Evolutionary conservation across 345 rosid species (phyloP), one percentile per base, ranked within the genome.

Genomic region (Mercurialis annua): DNA sequence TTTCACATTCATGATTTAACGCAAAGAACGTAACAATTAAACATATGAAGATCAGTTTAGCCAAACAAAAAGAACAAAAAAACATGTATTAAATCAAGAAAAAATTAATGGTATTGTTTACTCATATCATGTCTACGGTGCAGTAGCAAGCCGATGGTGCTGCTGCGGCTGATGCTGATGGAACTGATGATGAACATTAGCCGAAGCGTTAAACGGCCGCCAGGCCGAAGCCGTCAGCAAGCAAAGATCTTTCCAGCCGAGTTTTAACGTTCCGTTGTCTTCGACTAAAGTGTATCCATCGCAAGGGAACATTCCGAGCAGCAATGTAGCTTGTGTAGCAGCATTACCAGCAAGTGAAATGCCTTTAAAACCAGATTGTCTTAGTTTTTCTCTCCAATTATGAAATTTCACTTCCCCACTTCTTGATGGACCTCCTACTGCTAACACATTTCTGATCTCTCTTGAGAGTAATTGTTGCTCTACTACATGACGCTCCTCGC

Each of bases 221-320:
- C 99, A 94, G 15, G 99, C 99, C 4, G 99, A 94, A 48, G 99
- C 99, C 59, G 99, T 94, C 10, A 94, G 93, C 81, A 94, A 84
- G 58, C 97, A 94, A 27, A 94, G 98, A 70, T 94, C 99, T 71
- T 94, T 94, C 99, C 99, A 94, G 16, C 99, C 99, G 38, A 94
- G 93, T 76, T 91, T 94, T 43, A 94, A 86, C 1, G 99, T 76
- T 11, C 99, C 99, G 49, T 77, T 87, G 75, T 94, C 97, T 76
- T 94, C 99, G 10, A 91, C 96, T 78, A 94, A 81, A 3, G 99
- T 94, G 70, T 94, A 94, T 10, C 99, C 99, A 52, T 94, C 93
- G 1, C 86, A 94, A 0, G 99, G 93, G 76, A 94, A 94, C 98
- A 94, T 94, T 10, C 98, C 98, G 4, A 94, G 79, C 0, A 94